Evolutionary conservation across 495 filamentous ascomycete species (phyloP).

Genomic region (Neurospora sublineolata): DNA sequence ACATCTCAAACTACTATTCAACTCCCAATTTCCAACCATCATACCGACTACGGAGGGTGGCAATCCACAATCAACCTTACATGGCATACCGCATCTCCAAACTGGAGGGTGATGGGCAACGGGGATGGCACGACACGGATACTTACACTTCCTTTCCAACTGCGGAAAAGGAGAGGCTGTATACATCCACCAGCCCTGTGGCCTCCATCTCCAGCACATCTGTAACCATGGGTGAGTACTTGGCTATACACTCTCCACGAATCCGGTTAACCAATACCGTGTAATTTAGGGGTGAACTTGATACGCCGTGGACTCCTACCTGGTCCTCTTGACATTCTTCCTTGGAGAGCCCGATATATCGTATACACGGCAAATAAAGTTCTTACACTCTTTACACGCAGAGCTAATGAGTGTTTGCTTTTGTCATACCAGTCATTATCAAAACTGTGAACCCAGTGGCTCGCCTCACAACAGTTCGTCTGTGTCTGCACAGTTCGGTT

Average conservation of each 20-base stretch:
- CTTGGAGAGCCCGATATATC: neutral
- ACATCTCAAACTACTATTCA: neutral
- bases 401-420: neutral
- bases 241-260: neutral
- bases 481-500: neutral
- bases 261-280: neutral
- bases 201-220: neutral
- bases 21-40: neutral
- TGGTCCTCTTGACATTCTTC: neutral
- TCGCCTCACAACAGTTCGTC: neutral
- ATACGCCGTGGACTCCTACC: neutral
- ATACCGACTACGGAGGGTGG: neutral
- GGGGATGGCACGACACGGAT: neutral
- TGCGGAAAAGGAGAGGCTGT: neutral
- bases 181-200: neutral
- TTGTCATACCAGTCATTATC: neutral
- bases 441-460: neutral
- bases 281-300: neutral
- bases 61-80: neutral
- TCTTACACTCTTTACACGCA: neutral
- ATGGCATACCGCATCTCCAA: neutral
- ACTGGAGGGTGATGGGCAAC: neutral
- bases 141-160: neutral
- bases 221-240: neutral
- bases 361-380: neutral